phyloP scores from a whole-genome alignment of 163 green algal genomes.

The Botryococcus braunii region DNA sequence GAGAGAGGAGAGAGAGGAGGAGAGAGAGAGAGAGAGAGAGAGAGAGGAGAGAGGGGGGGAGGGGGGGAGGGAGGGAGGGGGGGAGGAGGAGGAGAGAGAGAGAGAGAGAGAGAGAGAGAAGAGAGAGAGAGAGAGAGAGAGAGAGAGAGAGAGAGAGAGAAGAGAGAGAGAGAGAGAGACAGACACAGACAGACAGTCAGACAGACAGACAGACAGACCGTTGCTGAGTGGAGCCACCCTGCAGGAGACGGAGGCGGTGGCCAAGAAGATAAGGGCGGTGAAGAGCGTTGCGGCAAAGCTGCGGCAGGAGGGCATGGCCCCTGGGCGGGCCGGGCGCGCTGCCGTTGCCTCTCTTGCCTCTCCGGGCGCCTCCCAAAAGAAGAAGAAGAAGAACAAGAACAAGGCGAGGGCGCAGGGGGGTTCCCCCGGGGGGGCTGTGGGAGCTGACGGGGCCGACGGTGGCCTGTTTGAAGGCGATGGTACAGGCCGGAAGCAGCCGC shows the following conservation, averaged over 20 bases:
- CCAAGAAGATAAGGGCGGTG: conserved; percentile 27
- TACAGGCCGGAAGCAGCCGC: background rate
- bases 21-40: too few relatives aligned
- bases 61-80: conserved; percentile 10
- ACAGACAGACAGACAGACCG: background rate
- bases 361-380: conserved; percentile 23
- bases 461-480: conserved; percentile 22
- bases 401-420: conserved; percentile 1
- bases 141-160: too few relatives aligned
- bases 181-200: background rate
- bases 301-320: conserved; percentile 47
- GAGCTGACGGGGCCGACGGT: background rate
- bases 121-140: too few relatives aligned
- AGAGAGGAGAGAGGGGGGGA: background rate
- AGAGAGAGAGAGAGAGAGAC: background rate
- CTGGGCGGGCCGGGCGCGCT: conserved; percentile 40
- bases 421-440: background rate
- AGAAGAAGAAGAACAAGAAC: conserved; percentile 27
- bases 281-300: conserved; percentile 54
- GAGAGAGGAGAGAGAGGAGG: too few relatives aligned
- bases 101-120: too few relatives aligned
- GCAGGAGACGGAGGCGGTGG: conserved; percentile 35
- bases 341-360: conserved; percentile 34
- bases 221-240: background rate
- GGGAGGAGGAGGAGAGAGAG: conserved; percentile 8